Evolutionary conservation across 129 eudicot species (phyloP).

Genomic region (Smallanthus sonchifolius): DNA sequence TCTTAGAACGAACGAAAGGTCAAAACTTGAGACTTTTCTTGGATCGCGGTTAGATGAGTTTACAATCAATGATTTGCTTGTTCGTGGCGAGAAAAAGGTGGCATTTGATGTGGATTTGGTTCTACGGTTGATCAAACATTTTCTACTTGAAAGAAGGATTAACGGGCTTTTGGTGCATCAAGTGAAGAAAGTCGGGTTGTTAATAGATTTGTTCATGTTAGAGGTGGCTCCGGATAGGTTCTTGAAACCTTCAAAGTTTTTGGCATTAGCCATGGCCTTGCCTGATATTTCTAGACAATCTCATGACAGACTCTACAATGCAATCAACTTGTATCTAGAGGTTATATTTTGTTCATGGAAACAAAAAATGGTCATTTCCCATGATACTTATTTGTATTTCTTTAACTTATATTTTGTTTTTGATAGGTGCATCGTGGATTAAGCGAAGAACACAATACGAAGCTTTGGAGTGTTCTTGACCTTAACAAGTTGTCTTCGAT

Average conservation of each 20-base stretch:
- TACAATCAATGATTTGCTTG: slow-evolving; percentile 45
- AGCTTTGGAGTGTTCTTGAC: slow-evolving; percentile 34
- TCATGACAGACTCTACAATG: slow-evolving; percentile 44
- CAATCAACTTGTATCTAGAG: slow-evolving; percentile 48
- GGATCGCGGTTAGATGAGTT: slow-evolving; percentile 56
- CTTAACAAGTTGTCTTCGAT: slow-evolving; percentile 36
- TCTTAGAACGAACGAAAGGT: slow-evolving; percentile 11
- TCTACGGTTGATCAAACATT: slow-evolving; percentile 37
- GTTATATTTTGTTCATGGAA: slow-evolving; percentile 26
- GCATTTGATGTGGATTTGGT: slow-evolving; percentile 50
- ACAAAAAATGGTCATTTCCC: not conserved
- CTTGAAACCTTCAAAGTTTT: slow-evolving; percentile 43
- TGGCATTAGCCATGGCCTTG: slow-evolving; percentile 36
- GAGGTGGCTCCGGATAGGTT: slow-evolving; percentile 58
- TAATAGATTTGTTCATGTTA: slow-evolving; percentile 49
- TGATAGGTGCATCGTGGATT: slow-evolving; percentile 39
- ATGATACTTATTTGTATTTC: not conserved
- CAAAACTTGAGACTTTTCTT: slow-evolving; percentile 37
- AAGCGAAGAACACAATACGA: slow-evolving; percentile 33
- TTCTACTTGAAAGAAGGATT: slow-evolving; percentile 22
- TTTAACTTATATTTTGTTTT: not conserved
- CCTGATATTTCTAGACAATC: slow-evolving; percentile 56
- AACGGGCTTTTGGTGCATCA: slow-evolving; percentile 4
- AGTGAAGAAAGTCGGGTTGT: slow-evolving; percentile 40
- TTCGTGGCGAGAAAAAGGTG: slow-evolving; percentile 29